Base-by-base conservation (phyloP, 768 basidiomycete genomes). In the Phlebiopsis gigantea region DNA sequence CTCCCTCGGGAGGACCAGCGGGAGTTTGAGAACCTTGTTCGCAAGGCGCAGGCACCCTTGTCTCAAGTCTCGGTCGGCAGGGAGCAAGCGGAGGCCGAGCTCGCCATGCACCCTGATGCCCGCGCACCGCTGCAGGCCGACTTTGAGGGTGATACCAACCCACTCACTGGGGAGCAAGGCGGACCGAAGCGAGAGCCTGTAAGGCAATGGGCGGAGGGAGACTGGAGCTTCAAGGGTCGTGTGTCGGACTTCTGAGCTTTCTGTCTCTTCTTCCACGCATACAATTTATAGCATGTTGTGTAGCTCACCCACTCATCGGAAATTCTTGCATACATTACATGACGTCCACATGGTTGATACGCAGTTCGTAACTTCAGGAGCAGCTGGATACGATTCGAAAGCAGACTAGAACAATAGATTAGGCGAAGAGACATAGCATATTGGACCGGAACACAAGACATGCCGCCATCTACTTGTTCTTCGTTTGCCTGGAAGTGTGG, bases 211-310 rank as follows among this genome's bases (percentile, higher is more conserved):
- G 65, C 69, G 5, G 76, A 78, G 45, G 87, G 88, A 2, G 93
- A 94, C 66, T 95, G 93, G 93, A 94, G 90, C 62, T 90, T 87
- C 74, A 91, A 90, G 64, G 93, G 93, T 10, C 77, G 90, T 22
- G 91, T 91, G 25, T 89, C 90, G 19, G 92, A 93, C 74, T 93
- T 93, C 71, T 93, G 69, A 55, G 12, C 46, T 14, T 4, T 31
- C 14, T 5, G 24, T 21, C n/a, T 5, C 25, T 1, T 26, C 7
- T n/a, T 22, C 6, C 10, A 19, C 34, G 34, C 12, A 39, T 39
- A 39, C 2, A 3, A 39, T 2, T 3, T 39, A 17, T 39, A 9
- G 12, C 34, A 12, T 39, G 2, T 9, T 9, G 17, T 9, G 8
- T 39, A 39, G 8, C 34, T 2, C 17, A 9, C 8, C 34, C 34